Evolutionary conservation across 495 filamentous ascomycete genomes (phyloP).

Genomic region (Penicillium arizonense): DNA sequence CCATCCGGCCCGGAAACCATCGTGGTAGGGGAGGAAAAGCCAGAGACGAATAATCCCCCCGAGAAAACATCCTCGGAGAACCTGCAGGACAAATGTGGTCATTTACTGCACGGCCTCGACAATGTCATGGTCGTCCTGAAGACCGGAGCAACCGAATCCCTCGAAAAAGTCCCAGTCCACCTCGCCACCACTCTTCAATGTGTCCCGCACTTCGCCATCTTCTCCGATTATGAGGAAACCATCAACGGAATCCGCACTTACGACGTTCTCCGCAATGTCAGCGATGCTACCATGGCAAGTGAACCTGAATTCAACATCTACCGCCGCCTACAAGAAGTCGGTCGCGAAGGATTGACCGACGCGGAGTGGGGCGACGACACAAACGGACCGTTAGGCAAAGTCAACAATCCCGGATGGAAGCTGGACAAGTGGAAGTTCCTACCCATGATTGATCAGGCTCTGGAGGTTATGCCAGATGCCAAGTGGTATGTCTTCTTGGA

Average conservation of each 20-base stretch:
- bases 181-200: constrained; percentile 39
- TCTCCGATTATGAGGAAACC: constrained; percentile 47
- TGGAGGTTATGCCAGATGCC: constrained; percentile 47
- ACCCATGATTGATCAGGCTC: constrained; percentile 56
- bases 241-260: constrained; percentile 36
- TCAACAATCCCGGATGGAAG: constrained; percentile 52
- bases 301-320: constrained; percentile 45
- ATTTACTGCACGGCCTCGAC: constrained; percentile 23
- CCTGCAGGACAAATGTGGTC: constrained; percentile 18
- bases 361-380: constrained; percentile 29
- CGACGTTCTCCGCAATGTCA: constrained; percentile 40
- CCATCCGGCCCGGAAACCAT: constrained; percentile 8
- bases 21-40: constrained; percentile 9
- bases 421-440: constrained; percentile 70
- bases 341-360: constrained; percentile 30
- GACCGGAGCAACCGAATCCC: constrained; percentile 41
- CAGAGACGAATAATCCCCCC: background rate
- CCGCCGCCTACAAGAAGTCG: constrained; percentile 36
- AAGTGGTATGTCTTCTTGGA: constrained; percentile 68
- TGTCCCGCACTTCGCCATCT: constrained; percentile 41
- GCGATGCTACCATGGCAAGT: constrained; percentile 29
- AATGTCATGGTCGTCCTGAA: constrained; percentile 43
- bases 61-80: background rate
- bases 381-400: constrained; percentile 36
- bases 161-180: constrained; percentile 39